A percentile compares a stretch with the other conserved stretches of the same genome.
Conservation (phyloP, 108 stramenopile species). For the Cyclotella atomus region DNA sequence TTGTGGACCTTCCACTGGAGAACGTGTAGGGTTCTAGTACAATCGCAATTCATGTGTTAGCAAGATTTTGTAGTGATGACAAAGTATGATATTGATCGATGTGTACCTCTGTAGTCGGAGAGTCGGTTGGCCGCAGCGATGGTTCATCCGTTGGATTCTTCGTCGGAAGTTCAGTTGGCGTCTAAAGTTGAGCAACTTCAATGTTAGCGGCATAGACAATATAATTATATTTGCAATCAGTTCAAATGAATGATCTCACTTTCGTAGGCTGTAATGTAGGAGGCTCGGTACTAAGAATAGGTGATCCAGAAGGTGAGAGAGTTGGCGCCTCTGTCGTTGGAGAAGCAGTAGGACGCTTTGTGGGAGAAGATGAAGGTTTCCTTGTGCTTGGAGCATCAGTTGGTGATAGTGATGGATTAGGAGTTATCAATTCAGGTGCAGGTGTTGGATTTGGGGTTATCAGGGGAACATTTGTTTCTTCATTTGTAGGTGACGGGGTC, state of each 20-base stretch:
- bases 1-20: constrained; percentile 10
- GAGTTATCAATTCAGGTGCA: not conserved
- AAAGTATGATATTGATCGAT: not conserved
- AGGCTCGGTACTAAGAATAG: not conserved
- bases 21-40: too few relatives aligned
- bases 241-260: too few relatives aligned
- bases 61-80: not conserved
- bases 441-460: not conserved
- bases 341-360: not conserved
- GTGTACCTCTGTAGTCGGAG: not conserved
- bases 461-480: not conserved
- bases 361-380: not conserved
- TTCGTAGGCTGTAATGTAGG: not conserved
- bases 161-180: constrained; percentile 1
- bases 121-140: not conserved
- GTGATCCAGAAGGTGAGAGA: not conserved
- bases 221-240: too few relatives aligned
- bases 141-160: not conserved
- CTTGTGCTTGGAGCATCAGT: not conserved
- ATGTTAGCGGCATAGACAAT: too few relatives aligned
- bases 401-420: not conserved
- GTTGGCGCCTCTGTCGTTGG: not conserved
- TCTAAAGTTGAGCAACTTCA: not conserved
- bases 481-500: not conserved
- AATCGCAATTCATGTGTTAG: too few relatives aligned